These are phyloP conservation scores for Diospyros lotus DNA, from an alignment of 148 eudicot species.

Conservation along the genomic window DNA sequence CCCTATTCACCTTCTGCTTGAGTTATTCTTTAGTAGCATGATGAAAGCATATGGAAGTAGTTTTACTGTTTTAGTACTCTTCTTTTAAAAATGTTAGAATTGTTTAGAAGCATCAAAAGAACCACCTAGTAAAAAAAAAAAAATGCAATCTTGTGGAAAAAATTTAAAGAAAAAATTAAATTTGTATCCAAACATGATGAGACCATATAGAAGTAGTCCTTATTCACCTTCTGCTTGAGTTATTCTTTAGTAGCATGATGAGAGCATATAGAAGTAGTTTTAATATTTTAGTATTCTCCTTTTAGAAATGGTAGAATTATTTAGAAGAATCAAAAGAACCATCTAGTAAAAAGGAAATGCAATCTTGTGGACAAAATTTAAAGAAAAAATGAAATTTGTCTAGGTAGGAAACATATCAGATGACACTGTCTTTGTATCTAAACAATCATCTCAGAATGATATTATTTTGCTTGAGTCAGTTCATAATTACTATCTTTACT, in stretches of 20 bases:
- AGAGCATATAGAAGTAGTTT: neutral
- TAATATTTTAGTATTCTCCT: neutral
- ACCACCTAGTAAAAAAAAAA: neutral
- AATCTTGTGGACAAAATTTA: neutral
- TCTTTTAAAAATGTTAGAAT: slow-evolving; percentile 2
- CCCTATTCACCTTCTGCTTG: neutral
- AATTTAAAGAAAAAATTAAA: neutral
- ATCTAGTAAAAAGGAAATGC: neutral
- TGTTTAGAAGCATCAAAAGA: slow-evolving; percentile 6
- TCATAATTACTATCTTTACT: neutral
- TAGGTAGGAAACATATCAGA: neutral
- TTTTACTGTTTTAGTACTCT: neutral
- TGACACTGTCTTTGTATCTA: neutral
- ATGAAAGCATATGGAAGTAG: neutral
- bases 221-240: slow-evolving; percentile 1
- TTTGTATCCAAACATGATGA: neutral
- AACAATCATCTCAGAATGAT: neutral
- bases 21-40: neutral
- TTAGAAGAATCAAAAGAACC: slow-evolving; percentile 2
- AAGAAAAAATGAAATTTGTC: neutral
- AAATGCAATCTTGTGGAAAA: neutral
- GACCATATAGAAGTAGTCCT: neutral
- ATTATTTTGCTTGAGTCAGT: neutral
- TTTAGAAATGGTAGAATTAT: slow-evolving; percentile 5
- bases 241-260: neutral